Evolutionary conservation across 1,284 basidiomycete genomes (phyloP).

Genomic region (Hypsizygus ulmarius): DNA sequence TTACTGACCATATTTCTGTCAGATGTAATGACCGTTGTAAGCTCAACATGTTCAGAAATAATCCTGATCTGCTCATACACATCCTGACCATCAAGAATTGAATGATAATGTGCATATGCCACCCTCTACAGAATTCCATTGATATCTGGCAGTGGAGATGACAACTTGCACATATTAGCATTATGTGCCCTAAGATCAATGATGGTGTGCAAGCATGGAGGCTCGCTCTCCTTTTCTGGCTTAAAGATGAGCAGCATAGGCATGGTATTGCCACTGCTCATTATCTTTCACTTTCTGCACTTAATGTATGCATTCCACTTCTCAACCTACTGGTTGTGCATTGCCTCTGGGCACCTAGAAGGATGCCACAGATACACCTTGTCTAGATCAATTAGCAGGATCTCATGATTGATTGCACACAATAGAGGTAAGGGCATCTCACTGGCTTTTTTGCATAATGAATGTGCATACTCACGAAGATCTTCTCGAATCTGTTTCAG

Average conservation of each 20-base stretch:
- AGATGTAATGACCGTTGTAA: conserved; percentile 25
- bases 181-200: conserved; percentile 24
- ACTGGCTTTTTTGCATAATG: conserved; percentile 22
- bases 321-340: conserved; percentile 25
- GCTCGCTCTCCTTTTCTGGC: conserved; percentile 12
- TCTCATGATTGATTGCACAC: conserved; percentile 31
- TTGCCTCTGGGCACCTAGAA: conserved; percentile 26
- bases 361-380: conserved; percentile 29
- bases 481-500: conserved; percentile 19
- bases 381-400: conserved; percentile 30
- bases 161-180: conserved; percentile 18
- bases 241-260: conserved; percentile 30
- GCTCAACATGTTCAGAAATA: conserved; percentile 28
- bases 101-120: conserved; percentile 20
- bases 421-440: conserved; percentile 30
- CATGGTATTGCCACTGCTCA: conserved; percentile 24
- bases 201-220: conserved; percentile 2
- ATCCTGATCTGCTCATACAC: conserved; percentile 36
- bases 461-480: conserved; percentile 20
- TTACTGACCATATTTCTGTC: conserved; percentile 34
- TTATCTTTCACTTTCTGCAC: conserved; percentile 24
- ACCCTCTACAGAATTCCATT: conserved; percentile 14
- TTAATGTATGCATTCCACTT: conserved; percentile 26
- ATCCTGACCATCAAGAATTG: conserved; percentile 29
- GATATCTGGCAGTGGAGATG: conserved; percentile 19